Conservation (phyloP, 2,329 filamentous ascomycete species). For the Penicillium corylophilum region DNA sequence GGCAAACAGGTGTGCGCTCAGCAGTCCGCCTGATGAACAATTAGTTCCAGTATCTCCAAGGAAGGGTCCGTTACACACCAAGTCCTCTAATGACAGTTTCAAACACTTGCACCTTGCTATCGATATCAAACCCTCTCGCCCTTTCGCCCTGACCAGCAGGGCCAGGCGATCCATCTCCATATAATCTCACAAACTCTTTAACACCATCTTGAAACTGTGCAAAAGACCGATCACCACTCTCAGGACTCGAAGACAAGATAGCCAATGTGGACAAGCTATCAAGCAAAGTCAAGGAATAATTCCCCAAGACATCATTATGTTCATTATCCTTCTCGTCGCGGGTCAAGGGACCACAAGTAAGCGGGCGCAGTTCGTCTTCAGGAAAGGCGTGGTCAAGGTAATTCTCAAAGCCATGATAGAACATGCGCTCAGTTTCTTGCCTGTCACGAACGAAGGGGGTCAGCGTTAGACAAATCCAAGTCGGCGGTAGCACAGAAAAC, state of each 20-base stretch:
- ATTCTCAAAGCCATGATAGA: constrained; percentile 94
- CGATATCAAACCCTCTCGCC: constrained; percentile 82
- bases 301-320: constrained; percentile 92
- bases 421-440: constrained; percentile 65
- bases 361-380: constrained; percentile 87
- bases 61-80: constrained; percentile 26
- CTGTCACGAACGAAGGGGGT: constrained; percentile 20
- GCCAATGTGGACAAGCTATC: constrained; percentile 93
- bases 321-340: constrained; percentile 80
- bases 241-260: constrained; percentile 70
- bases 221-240: constrained; percentile 62
- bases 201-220: constrained; percentile 78
- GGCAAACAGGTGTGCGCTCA: constrained; percentile 93
- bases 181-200: constrained; percentile 71
- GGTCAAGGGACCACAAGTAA: constrained; percentile 80
- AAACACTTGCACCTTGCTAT: constrained; percentile 98
- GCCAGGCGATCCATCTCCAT: constrained; percentile 77
- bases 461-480: not conserved
- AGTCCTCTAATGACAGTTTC: constrained; percentile 91
- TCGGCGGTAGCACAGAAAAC: not conserved
- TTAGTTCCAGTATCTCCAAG: not conserved
- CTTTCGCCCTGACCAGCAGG: constrained; percentile 68
- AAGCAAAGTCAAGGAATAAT: constrained; percentile 93
- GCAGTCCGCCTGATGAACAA: constrained; percentile 63
- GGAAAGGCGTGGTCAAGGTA: constrained; percentile 94